A percentile compares a stretch with the other conserved stretches of the same genome.
phyloP scores from a whole-genome alignment of 2,329 filamentous ascomycete species.

The Diplodia sapinea region DNA sequence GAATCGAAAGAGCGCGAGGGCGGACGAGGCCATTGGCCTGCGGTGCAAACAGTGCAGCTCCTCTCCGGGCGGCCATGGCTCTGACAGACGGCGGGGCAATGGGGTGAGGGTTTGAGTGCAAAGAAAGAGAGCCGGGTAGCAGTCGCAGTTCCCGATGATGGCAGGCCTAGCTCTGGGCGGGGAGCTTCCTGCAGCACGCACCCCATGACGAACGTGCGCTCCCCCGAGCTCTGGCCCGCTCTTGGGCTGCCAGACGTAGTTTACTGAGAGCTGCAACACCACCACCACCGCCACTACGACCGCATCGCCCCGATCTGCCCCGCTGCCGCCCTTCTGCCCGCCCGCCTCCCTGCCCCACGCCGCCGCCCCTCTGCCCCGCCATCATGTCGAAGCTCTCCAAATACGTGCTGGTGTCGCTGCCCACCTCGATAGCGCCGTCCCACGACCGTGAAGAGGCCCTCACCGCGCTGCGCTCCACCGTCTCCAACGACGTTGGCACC shows the following conservation, averaged over 20 bases:
- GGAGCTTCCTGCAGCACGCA: conserved; percentile 18
- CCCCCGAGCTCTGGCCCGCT: conserved; percentile 17
- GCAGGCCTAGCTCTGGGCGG: conserved; percentile 3
- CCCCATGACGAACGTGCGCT: conserved; percentile 27
- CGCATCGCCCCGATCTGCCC: conserved; percentile 13
- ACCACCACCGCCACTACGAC: neutral
- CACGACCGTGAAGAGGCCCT: conserved; percentile 82
- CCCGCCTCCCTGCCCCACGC: neutral
- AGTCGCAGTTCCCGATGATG: neutral
- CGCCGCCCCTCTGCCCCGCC: conserved; percentile 4
- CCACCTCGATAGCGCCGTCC: conserved; percentile 82
- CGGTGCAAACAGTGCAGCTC: conserved; percentile 32
- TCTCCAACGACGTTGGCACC: conserved; percentile 75
- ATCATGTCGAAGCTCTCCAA: conserved; percentile 58
- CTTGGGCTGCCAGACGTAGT: conserved; percentile 22
- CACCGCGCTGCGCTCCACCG: conserved; percentile 72
- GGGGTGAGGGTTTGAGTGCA: neutral
- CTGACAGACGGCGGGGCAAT: neutral
- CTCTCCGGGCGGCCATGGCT: conserved; percentile 27
- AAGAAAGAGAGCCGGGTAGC: neutral
- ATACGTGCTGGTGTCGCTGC: conserved; percentile 90
- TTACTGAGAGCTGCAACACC: conserved; percentile 19
- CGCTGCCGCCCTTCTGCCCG: neutral
- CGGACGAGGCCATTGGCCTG: conserved; percentile 27
- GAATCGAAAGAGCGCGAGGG: conserved; percentile 11